Evolutionary conservation across 148 eudicot genomes (phyloP), one percentile per base, ranked within the genome.

Genomic region (Linanthus parryae): DNA sequence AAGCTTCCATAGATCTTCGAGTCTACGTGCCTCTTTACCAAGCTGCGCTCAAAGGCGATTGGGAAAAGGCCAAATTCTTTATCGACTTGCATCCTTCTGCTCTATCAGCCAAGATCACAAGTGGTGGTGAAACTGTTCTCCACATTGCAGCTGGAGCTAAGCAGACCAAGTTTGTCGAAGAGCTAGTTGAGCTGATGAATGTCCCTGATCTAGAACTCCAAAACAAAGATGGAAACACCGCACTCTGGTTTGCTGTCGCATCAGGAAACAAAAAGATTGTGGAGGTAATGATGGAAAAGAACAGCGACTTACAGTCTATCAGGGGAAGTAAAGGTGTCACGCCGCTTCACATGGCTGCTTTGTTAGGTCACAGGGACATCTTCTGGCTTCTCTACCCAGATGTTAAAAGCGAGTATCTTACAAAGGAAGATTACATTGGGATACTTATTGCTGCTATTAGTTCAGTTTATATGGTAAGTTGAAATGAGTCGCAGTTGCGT

Each of bases 141-240:
- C 80, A 75, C 49, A 67, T 75, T 21, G 80, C 80, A 4, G 73
- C 76, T 1, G 59, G 55, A 1, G 64, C 69, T 26, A 58, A 54
- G 27, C 67, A 45, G 4, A 25, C 26, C 10, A 21, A 49, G 4
- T 75, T 75, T 44, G 73, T 64, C 2, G 39, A 20, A 4, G 42
- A 63, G 17, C 38, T 75, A 16, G 53, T 71, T 7, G 7, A 37
- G 13, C 3, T 57, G 3, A 62, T 75, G 69, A 26, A 23, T 5
- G 5, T 14, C 1, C 0, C 28, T 23, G 40, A 31, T 0, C 14
- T 67, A 38, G 45, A 7, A 13, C 3, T 60, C 17, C 24, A 1
- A 11, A 76, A 71, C 20, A 54, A 37, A 7, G 28, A 34, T 1
- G 73, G 47, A 9, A 68, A 68, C 24, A 67, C 81, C 5, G 77